These are phyloP conservation scores for Taphrina wiesneri DNA, from an alignment of 1,139 yeast genomes.

Conservation along the genomic window DNA sequence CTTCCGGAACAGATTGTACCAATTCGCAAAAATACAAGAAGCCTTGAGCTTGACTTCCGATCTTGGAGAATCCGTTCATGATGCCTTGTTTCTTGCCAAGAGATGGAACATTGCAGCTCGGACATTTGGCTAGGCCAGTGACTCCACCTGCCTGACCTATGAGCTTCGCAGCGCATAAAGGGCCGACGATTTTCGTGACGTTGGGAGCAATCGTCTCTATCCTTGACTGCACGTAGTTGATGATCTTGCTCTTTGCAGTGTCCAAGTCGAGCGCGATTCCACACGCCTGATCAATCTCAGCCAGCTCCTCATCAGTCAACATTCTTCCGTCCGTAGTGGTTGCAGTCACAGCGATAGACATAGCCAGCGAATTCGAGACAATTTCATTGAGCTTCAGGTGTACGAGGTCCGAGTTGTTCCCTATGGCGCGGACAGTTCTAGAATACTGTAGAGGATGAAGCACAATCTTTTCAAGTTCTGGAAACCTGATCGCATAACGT, in stretches of 20 bases:
- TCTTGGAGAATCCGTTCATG: conserved; percentile 49
- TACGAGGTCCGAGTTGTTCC: conserved; percentile 49
- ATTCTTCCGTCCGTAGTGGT: conserved; percentile 49
- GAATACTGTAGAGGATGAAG: conserved; percentile 68
- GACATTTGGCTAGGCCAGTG: conserved; percentile 65
- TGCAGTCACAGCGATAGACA: conserved; percentile 75
- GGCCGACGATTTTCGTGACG: conserved; percentile 68
- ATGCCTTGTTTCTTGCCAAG: conserved; percentile 66
- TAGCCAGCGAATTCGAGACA: conserved; percentile 59
- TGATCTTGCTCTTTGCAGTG: conserved; percentile 51
- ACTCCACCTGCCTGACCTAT: conserved; percentile 73
- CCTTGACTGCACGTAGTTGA: conserved; percentile 59
- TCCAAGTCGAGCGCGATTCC: conserved; percentile 54
- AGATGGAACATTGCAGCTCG: conserved; percentile 81
- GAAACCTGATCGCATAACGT: conserved; percentile 63
- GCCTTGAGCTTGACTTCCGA: conserved; percentile 64
- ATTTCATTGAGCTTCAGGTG: conserved; percentile 31
- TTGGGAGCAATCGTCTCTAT: conserved; percentile 75
- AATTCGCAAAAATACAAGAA: conserved; percentile 48
- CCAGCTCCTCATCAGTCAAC: conserved; percentile 49
- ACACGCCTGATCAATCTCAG: conserved; percentile 53
- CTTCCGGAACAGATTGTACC: conserved; percentile 55
- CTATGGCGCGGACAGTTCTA: conserved; percentile 54
- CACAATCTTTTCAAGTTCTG: conserved; percentile 67
- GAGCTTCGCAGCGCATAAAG: conserved; percentile 72